These are phyloP conservation scores for Axilococcus clingmanii DNA, from an alignment of 139 green algal species.

Conservation along the genomic window DNA sequence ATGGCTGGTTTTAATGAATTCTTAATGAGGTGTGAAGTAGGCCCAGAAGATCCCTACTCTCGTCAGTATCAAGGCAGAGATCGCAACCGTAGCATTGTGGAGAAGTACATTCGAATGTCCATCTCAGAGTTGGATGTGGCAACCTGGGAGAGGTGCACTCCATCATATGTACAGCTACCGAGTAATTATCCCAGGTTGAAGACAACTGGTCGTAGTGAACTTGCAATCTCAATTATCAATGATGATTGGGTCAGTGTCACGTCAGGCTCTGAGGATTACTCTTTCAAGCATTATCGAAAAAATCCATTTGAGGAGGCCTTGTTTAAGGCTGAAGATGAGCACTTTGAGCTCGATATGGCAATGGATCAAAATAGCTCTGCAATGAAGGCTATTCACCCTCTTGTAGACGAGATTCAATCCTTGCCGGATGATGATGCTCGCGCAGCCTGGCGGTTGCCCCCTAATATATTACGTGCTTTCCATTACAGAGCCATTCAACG, in stretches of 20 bases:
- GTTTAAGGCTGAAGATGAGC: constrained; percentile 91
- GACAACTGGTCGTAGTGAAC: constrained; percentile 28
- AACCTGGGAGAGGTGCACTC: constrained; percentile 56
- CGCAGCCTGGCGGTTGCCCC: constrained; percentile 27
- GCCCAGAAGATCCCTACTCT: constrained; percentile 27
- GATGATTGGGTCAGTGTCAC: constrained; percentile 90
- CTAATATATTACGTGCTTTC: constrained; percentile 40
- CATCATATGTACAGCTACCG: constrained; percentile 89
- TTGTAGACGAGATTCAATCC: constrained; percentile 39
- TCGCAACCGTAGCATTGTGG: constrained; percentile 15
- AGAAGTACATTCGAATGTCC: constrained; percentile 81
- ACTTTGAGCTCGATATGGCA: constrained; percentile 94
- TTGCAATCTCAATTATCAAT: constrained; percentile 68
- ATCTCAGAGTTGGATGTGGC: constrained; percentile 86
- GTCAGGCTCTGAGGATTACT: constrained; percentile 84
- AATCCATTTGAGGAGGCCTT: constrained; percentile 97
- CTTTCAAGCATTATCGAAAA: constrained; percentile 94
- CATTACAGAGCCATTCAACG: constrained; percentile 70
- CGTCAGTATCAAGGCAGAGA: constrained; percentile 21
- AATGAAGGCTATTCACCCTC: constrained; percentile 44
- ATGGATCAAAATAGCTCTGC: constrained; percentile 74
- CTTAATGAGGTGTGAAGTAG: constrained; percentile 56
- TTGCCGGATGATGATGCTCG: constrained; percentile 61
- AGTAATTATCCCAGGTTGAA: constrained; percentile 15
- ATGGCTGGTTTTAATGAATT: constrained; percentile 76